Base-by-base conservation (phyloP, 768 basidiomycete genomes). In the Psilocybe cyanescens region DNA sequence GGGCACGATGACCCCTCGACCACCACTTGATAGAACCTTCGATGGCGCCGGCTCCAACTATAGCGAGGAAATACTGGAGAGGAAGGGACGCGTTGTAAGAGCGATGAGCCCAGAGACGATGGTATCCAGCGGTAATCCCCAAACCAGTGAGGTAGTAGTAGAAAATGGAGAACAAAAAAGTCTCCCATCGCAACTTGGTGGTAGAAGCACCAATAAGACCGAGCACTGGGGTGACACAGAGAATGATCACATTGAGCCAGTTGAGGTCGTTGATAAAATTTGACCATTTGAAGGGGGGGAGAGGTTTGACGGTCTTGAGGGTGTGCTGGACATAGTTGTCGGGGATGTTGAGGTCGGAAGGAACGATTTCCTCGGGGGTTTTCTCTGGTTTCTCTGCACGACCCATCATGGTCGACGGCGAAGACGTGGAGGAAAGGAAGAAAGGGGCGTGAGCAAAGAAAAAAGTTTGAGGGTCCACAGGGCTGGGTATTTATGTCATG, bases 21-120 rank as follows among this genome's bases (percentile, higher is more conserved):
- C 97, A 99, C 97, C 97, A 99, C 75, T 94, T 92, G 79, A 99
- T 97, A 19, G 96, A 97, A 8, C 97, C 97, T 72, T 99, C 86
- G 50, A 97, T 91, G 4, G 97, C 96, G 51, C 97, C 97, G 1
- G 94, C 89, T 53, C 97, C 97, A 8, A 88, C 83, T 17, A 91
- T 69, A 28, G 95, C 93, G 51, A 98, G 86, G 65, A 85, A 77
- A 71, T 94, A 97, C 73, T 98, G 90, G 11, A 99, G 78, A 14
- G 92, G 89, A 61, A 83, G 82, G 3, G 91, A 88, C 39, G 97
- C 97, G 71, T 97, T 98, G 75, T 97, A 99, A 0, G 93, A 84
- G 59, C 97, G 87, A 71, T 99, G 97, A 8, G 97, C 93, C 95
- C 96, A 99, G 0, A 99, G 84, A 59, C 97, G 88, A 71, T 99